These are phyloP conservation scores for Penicillium cataractarum DNA, from an alignment of 495 filamentous ascomycete genomes.

Conservation along the genomic window DNA sequence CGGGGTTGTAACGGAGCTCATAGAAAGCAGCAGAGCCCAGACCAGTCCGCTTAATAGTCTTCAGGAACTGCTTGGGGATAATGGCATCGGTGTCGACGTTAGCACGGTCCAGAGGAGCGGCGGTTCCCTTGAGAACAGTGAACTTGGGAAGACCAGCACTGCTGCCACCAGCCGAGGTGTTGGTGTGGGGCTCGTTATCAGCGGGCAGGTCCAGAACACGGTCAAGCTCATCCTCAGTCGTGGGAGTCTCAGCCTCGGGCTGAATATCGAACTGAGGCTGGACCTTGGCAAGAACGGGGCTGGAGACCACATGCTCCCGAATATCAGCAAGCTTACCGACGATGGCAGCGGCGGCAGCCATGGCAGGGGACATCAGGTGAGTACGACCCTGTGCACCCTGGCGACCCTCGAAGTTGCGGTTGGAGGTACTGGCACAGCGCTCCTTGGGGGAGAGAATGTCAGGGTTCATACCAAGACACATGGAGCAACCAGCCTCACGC, in stretches of 20 bases:
- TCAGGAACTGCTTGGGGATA: conserved; percentile 98
- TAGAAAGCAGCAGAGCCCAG: conserved; percentile 87
- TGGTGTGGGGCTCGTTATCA: conserved; percentile 66
- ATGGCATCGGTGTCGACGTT: conserved; percentile 99
- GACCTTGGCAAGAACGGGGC: conserved; percentile 60
- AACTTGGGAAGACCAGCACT: conserved; percentile 79
- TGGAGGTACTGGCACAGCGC: conserved; percentile 92
- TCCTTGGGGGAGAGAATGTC: conserved; percentile 95
- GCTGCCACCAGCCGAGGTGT: conserved; percentile 49
- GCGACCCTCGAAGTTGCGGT: conserved; percentile 96
- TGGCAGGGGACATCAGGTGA: conserved; percentile 95
- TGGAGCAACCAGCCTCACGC: conserved; percentile 96
- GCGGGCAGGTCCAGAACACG: conserved; percentile 76
- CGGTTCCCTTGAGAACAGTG: conserved; percentile 78
- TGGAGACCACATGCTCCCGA: conserved; percentile 68
- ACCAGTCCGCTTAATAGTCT: conserved; percentile 98
- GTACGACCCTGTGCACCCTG: conserved; percentile 93
- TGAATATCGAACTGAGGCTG: conserved; percentile 58
- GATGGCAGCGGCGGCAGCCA: conserved; percentile 91
- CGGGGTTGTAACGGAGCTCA: conserved; percentile 74
- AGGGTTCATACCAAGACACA: conserved; percentile 99
- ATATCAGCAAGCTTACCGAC: conserved; percentile 91
- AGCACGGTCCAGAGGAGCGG: conserved; percentile 81
- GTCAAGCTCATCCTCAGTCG: conserved; percentile 77
- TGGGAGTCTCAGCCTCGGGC: conserved; percentile 70